phyloP scores from a whole-genome alignment of 1,284 basidiomycete species.

The Trichosporon asahii region DNA sequence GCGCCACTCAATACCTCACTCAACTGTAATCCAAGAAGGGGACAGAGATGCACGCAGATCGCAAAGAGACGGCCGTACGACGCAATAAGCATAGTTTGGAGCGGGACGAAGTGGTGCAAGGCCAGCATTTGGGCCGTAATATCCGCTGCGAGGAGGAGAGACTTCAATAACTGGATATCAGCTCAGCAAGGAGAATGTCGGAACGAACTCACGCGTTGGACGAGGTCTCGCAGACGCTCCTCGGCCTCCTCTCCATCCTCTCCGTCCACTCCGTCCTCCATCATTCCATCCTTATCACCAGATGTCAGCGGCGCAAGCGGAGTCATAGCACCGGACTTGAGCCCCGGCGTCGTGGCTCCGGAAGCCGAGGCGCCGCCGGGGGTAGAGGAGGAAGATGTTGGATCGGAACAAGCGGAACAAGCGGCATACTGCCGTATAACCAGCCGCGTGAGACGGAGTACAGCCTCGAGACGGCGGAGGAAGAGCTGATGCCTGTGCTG shows the following conservation, averaged over 20 bases:
- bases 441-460: constrained; percentile 18
- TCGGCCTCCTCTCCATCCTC: background rate
- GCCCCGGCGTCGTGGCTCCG: background rate
- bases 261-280: too few relatives aligned
- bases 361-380: background rate
- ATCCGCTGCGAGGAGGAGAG: constrained; percentile 20
- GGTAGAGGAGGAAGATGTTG: too few relatives aligned
- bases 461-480: constrained; percentile 21
- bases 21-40: background rate
- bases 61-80: constrained; percentile 38
- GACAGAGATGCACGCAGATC: constrained; percentile 18
- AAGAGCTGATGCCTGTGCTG: constrained; percentile 38
- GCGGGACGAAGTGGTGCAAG: constrained; percentile 41
- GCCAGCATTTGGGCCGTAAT: constrained; percentile 21
- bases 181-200: too few relatives aligned
- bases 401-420: background rate
- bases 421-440: background rate
- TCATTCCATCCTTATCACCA: background rate
- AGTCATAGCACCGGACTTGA: background rate
- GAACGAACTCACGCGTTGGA: background rate
- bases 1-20: background rate
- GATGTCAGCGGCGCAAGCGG: background rate
- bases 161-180: constrained; percentile 19
- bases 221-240: background rate
- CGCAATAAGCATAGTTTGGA: constrained; percentile 35